Evolutionary conservation across 108 stramenopile genomes (phyloP).

Genomic region (Skeletonema potamos): DNA sequence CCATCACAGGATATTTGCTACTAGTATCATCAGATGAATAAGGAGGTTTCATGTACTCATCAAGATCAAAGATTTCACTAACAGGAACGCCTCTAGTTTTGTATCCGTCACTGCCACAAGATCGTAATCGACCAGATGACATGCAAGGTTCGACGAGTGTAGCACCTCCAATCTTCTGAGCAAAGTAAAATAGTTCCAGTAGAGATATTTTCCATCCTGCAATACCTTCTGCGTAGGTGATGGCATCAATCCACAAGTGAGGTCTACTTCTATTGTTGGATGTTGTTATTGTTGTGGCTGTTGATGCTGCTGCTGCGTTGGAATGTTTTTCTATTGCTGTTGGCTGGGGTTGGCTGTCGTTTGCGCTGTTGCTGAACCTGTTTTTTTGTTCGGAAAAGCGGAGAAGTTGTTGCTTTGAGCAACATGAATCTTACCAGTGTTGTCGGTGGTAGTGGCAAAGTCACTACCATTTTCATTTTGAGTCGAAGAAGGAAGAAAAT

Average conservation of each 20-base stretch:
- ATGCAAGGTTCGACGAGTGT: constrained; percentile 8
- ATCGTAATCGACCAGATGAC: neutral
- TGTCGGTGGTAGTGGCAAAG: no score
- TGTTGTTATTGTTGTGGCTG: no score
- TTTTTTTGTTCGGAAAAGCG: no score
- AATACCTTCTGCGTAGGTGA: neutral
- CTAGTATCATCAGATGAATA: neutral
- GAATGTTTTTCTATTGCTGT: no score
- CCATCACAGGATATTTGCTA: neutral
- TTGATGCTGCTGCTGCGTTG: no score
- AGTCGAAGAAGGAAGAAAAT: no score
- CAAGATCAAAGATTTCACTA: neutral
- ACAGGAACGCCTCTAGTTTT: neutral
- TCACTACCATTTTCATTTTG: no score
- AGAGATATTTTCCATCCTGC: neutral
- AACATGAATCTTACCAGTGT: no score
- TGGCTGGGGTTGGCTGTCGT: no score
- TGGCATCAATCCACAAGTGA: neutral
- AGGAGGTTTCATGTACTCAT: neutral
- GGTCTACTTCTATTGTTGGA: neutral
- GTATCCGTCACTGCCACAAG: neutral
- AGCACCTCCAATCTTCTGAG: neutral
- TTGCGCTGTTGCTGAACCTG: no score
- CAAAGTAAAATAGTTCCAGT: neutral
- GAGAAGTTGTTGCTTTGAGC: no score